Base-by-base conservation (phyloP, 2,329 filamentous ascomycete genomes). In the Chaetomium olivaceum region DNA sequence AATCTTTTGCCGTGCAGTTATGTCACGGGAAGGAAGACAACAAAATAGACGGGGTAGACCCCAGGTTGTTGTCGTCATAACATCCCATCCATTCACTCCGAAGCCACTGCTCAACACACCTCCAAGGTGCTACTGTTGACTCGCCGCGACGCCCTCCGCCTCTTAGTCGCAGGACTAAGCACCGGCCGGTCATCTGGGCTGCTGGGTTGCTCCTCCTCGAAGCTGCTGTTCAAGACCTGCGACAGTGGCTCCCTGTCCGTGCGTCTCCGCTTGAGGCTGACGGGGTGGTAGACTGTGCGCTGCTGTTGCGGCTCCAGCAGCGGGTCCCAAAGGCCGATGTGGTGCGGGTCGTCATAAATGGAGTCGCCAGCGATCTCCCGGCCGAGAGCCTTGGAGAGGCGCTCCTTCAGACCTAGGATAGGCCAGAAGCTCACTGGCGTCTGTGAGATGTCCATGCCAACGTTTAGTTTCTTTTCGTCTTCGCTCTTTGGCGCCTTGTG, bases 341-440 rank as follows among this genome's bases (percentile, higher is more conserved):
- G 72, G 7, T 76, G 72, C 0, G 66, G 73, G 48, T 72, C 67
- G 39, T 76, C 74, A 27, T 76, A 76, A 11, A 67, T 54, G 2
- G 69, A 65, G 23, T 77, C 72, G 25, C 83, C 83, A 4, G 84
- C 81, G 14, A 86, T 69, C 3, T 85, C 83, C 21, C 75, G 73
- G 8, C 85, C 84, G 0, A 87, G 75, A 3, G 83, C 85, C 67
- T 80, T 80, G 48, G 82, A 83, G 0, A 87, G 76, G 6, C 85
- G 80, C 72, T 87, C 84, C 65, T 82, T 81, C 7, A 87, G 77
- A 4, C 84, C 85, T 0, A 85, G 71, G 6, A 86, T 78, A 0
- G 85, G 85, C 83, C 83, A 87, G 29, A 83, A 77, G 0, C 82
- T 81, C 1, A 87, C 82, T 8, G 78, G 78, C 1, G 77, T 77